Base-by-base conservation (phyloP, 257 asterid species). In the Haberlea rhodopensis region DNA sequence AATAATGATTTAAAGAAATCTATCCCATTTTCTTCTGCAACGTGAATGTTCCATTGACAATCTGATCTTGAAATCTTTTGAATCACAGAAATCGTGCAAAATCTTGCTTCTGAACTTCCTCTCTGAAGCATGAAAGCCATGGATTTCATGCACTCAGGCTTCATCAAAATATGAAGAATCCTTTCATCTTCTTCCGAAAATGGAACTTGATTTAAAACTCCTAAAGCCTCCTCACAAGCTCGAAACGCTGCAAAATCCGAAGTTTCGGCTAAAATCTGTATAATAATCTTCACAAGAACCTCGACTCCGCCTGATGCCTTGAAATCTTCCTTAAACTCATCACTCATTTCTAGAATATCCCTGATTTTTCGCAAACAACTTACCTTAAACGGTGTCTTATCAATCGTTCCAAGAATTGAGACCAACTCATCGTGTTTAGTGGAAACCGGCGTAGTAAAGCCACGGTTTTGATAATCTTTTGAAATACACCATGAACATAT, bases 171-270 rank as follows among this genome's bases (percentile, higher is more conserved):
- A 45, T 67, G 65, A 2, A 85, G 19, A 0, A 78, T 57, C 5
- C 40, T 59, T 15, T 83, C 82, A 0, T 81, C 87, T 8, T 77
- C 87, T 16, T 67, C 85, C 0, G 68, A 28, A 6, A 78, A 40
- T 8, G 84, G 83, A 16, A 89, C 67, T 19, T 66, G 73, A 1
- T 79, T 65, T 53, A 91, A 55, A 5, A 87, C 76, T 8, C 82
- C 84, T 2, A 85, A 60, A 1, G 98, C 97, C 73, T 91, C 97
- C 54, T 91, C 98, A 53, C 94, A 85, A 3, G 89, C 95, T 53
- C 90, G 70, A 49, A 87, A 83, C 8, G 84, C 49, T 0, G 43
- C 71, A 19, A 86, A 89, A 83, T 87, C 96, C 1, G 71, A 77
- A 5, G 51, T 70, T 7, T 89, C 96, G 0, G 53, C 57, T 24